Percentiles rank a stretch among this genome's conserved stretches.
Conservation (phyloP, 2,329 filamentous ascomycete genomes). For the Byssochlamys sp. region DNA sequence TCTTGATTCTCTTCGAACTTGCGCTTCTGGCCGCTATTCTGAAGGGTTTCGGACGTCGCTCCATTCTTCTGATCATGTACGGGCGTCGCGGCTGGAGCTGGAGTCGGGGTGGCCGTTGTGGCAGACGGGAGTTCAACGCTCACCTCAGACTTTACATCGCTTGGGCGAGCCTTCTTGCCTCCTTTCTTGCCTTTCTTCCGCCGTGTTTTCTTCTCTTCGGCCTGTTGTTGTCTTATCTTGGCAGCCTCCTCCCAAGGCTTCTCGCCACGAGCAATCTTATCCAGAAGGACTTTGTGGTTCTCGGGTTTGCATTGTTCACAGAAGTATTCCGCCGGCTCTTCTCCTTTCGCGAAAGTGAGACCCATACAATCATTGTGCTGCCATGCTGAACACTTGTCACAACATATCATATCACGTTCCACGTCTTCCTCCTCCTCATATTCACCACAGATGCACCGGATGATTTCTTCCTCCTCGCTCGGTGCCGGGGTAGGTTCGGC, state of each 20-base stretch:
- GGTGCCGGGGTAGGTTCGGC: constrained; percentile 36
- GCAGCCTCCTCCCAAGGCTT: constrained; percentile 72
- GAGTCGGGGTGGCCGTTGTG: constrained; percentile 13
- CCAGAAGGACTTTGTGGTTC: constrained; percentile 70
- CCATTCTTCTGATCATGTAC: constrained; percentile 21
- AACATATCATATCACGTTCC: constrained; percentile 88
- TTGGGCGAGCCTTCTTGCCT: constrained; percentile 56
- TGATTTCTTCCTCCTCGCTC: constrained; percentile 57
- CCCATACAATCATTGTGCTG: constrained; percentile 96
- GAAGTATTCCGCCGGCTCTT: constrained; percentile 75
- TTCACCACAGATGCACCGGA: constrained; percentile 86
- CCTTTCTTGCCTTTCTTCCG: constrained; percentile 47
- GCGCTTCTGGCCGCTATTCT: constrained; percentile 32
- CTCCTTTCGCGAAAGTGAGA: constrained; percentile 63
- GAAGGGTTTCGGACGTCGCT: constrained; percentile 12
- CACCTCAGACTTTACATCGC: constrained; percentile 48
- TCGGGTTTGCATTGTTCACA: constrained; percentile 83
- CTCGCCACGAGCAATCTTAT: constrained; percentile 68
- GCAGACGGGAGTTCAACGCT: constrained; percentile 28
- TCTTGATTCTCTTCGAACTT: constrained; percentile 35
- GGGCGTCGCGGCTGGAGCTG: constrained; percentile 15
- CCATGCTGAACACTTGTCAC: constrained; percentile 86
- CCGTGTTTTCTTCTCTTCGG: constrained; percentile 47
- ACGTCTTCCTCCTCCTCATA: constrained; percentile 77
- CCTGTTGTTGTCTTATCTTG: constrained; percentile 53